A percentile compares a stretch with the other conserved stretches of the same genome.
Conservation (phyloP, 2,329 filamentous ascomycete genomes). For the Talaromyces sp. region DNA sequence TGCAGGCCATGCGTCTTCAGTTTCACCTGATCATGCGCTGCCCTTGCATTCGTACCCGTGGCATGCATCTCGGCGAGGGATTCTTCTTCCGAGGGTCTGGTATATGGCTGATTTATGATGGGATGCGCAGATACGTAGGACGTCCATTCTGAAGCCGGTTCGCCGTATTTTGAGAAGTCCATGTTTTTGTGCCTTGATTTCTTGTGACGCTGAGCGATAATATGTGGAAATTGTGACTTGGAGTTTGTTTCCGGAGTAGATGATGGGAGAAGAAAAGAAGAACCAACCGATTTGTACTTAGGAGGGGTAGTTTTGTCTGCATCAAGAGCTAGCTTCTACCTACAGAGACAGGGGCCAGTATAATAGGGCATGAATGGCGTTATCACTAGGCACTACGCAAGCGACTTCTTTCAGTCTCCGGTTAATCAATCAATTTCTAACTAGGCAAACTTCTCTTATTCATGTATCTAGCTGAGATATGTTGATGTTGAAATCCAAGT, state of each 20-base stretch:
- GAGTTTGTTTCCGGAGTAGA: neutral
- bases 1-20: neutral
- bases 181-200: neutral
- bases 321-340: too few relatives aligned
- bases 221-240: neutral
- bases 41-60: neutral
- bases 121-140: constrained; percentile 5
- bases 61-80: neutral
- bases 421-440: too few relatives aligned
- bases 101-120: neutral
- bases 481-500: too few relatives aligned
- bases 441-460: too few relatives aligned
- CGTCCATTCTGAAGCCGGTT: neutral
- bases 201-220: neutral
- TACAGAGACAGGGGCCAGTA: too few relatives aligned
- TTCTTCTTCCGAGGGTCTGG: neutral
- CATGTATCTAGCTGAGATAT: too few relatives aligned
- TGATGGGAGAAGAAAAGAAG: neutral
- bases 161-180: constrained; percentile 2
- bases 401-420: too few relatives aligned
- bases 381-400: too few relatives aligned
- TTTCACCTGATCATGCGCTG: neutral
- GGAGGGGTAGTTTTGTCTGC: too few relatives aligned
- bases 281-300: too few relatives aligned
- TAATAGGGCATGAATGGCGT: too few relatives aligned